Evolutionary conservation across 495 filamentous ascomycete species (phyloP).

Genomic region (Apodospora peruviana): DNA sequence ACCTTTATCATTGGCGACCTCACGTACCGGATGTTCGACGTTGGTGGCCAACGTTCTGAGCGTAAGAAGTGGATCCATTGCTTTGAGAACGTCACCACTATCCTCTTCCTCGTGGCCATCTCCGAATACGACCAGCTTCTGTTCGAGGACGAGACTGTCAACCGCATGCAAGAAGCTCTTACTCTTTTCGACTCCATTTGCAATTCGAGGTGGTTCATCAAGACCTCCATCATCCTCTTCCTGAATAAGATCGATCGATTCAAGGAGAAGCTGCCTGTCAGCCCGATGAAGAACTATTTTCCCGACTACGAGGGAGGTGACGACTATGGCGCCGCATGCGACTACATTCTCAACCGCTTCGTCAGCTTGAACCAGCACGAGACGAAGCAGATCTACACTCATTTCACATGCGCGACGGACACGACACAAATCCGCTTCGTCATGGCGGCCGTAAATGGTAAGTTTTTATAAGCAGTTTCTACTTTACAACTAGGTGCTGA

Average conservation of each 20-base stretch:
- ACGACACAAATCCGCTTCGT: slow-evolving; percentile 98
- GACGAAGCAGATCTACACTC: slow-evolving; percentile 99
- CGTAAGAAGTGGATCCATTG: slow-evolving; percentile 99
- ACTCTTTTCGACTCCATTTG: slow-evolving; percentile 99
- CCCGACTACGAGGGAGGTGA: slow-evolving; percentile 95
- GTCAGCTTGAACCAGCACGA: slow-evolving; percentile 97
- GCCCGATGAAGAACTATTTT: slow-evolving; percentile 99
- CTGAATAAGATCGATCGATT: slow-evolving; percentile 99
- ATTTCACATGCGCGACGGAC: slow-evolving; percentile 98
- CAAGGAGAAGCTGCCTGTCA: slow-evolving; percentile 98
- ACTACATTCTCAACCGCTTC: slow-evolving; percentile 96
- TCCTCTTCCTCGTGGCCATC: slow-evolving; percentile 97
- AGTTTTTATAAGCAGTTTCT: slow-evolving; percentile 20
- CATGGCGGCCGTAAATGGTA: slow-evolving; percentile 99
- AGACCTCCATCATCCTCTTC: slow-evolving; percentile 98
- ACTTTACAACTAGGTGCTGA: slow-evolving; percentile 19
- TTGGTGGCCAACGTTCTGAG: slow-evolving; percentile 96
- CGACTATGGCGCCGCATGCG: slow-evolving; percentile 87
- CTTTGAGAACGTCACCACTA: slow-evolving; percentile 98
- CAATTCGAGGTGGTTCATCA: slow-evolving; percentile 99
- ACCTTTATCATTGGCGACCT: slow-evolving; percentile 97
- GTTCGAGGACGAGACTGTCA: slow-evolving; percentile 91
- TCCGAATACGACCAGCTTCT: slow-evolving; percentile 98
- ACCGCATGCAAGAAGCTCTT: slow-evolving; percentile 98
- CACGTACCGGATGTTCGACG: slow-evolving; percentile 99